Evolutionary conservation across 345 rosid species (phyloP), one percentile per base, ranked within the genome.

Genomic region (Hypericum perforatum): DNA sequence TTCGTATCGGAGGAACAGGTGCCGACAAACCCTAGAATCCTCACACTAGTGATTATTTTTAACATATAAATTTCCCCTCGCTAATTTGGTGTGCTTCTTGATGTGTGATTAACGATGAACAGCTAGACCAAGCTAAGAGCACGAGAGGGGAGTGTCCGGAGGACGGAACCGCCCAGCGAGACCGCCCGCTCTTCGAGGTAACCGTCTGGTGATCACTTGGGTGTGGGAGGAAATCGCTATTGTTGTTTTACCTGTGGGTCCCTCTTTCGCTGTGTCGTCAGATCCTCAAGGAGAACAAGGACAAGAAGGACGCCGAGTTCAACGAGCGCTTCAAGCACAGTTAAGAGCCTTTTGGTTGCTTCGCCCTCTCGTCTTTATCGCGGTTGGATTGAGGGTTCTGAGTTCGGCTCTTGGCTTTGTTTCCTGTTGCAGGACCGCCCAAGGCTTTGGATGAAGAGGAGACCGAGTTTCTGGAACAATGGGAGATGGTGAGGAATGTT

Each of bases 371-470:
- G 29, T n/a, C 9, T 45, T n/a, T 0, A 11, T 48, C 15, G 16
- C 5, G 16, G 46, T n/a, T n/a, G n/a, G n/a, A n/a, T n/a, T n/a
- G n/a, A n/a, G n/a, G 9, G 4, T 43, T 52, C 50, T 43, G 46
- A 11, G 8, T 42, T 13, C 11, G 15, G 37, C 42, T 6, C 12
- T 37, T 9, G 14, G 15, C 13, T 13, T 14, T 37, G 14, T 11
- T 15, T 41, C 48, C 58, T 16, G 57, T 65, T 63, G 59, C 70
- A 92, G 98, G 94, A 61, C 98, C 96, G 32, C 98, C 98, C 3
- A 92, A 92, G 78, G 88, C 98, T 58, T 64, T 92, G 69, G 98
- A 92, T 69, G 94, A 85, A 61, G 96, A 92, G 32, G 98, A 92
- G 73, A 88, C 94, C 6, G 98, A 92, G 79, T 92, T 88, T 76